A percentile compares a stretch with the other conserved stretches of the same genome.
phyloP scores from a whole-genome alignment of 768 basidiomycete species.

The Leccinum broughii region DNA sequence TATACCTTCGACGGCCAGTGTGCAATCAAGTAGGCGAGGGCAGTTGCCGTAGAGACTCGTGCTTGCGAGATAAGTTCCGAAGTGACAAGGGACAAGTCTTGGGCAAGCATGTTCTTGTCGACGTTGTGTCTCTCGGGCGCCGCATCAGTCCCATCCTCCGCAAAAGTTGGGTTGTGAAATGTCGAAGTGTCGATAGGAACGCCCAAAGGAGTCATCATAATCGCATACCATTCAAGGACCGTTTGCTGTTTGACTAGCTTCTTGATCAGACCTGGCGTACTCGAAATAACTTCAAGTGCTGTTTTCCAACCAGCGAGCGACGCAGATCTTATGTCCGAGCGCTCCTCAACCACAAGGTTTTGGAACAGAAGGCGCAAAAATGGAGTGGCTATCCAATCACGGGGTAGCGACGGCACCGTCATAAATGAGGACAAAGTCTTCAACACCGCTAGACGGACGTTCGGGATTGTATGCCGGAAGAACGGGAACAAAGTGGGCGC shows the following conservation, averaged over 20 bases:
- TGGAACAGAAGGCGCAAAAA: conserved; percentile 89
- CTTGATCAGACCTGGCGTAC: conserved; percentile 49
- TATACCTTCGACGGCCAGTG: conserved; percentile 65
- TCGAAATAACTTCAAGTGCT: conserved; percentile 57
- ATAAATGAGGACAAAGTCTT: conserved; percentile 88
- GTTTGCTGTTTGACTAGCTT: conserved; percentile 55
- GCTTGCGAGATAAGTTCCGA: conserved; percentile 77
- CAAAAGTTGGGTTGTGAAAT: conserved; percentile 66
- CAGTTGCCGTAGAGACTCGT: conserved; percentile 73
- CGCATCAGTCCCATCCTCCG: conserved; percentile 45
- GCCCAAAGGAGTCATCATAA: conserved; percentile 89
- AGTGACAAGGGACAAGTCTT: conserved; percentile 83
- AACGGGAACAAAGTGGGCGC: conserved; percentile 92
- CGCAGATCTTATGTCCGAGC: conserved; percentile 74
- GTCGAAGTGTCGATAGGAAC: conserved; percentile 65
- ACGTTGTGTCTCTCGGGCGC: conserved; percentile 80
- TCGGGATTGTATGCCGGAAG: conserved; percentile 94
- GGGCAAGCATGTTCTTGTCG: conserved; percentile 92
- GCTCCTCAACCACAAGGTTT: conserved; percentile 91
- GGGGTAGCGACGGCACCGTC: conserved; percentile 67
- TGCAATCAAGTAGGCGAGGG: conserved; percentile 68
- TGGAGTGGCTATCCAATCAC: conserved; percentile 76
- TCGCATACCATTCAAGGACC: conserved; percentile 80
- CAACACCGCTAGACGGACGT: conserved; percentile 90
- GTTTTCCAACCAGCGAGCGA: conserved; percentile 75